Base-by-base conservation (phyloP, 495 filamentous ascomycete genomes). In the Hyaloscypha bicolor region DNA sequence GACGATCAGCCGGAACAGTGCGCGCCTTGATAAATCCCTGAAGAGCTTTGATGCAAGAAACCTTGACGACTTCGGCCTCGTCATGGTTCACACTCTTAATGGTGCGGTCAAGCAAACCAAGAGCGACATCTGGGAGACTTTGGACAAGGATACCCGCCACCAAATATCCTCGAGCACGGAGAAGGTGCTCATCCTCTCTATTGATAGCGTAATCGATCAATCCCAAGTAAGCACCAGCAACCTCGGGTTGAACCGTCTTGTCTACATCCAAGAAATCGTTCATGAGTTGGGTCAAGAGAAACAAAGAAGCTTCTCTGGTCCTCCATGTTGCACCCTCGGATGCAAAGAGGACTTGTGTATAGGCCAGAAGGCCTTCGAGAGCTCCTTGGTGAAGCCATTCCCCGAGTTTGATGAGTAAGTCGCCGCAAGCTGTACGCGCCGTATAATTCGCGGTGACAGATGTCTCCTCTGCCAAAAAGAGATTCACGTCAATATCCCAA, bases 391-490 rank as follows among this genome's bases (percentile, higher is more conserved):
- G 85, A 42, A 96, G 83, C 91, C 94, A 97, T 76, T 97, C 94
- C 29, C 91, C 92, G n/a, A 96, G 80, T 78, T 97, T 97, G 75
- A 96, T 90, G 9, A 95, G 83, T 31, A 98, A 81, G 74, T 97
- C 94, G 32, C 93, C 93, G 72, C 92, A 93, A 58, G 94, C 94
- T 14, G 91, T 96, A 59, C 95, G 85, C 32, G 95, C 91, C 2
- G 94, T 96, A 76, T 97, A 99, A 74, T 98, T 97, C 30, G 94
- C 90, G n/a, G 93, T 97, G 58, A 97, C 89, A 14, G 93, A 92
- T 3, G 92, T 94, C 77, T 99, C 95, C 73, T 99, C 95, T 0
- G 93, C 93, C 32, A 99, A 83, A 77, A 96, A 99, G 1, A 98
- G 84, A 57, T 96, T 98, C 62, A 96, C 88, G 77, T 99, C 95